phyloP scores from a whole-genome alignment of 768 basidiomycete species.

The Trametes meyenii region DNA sequence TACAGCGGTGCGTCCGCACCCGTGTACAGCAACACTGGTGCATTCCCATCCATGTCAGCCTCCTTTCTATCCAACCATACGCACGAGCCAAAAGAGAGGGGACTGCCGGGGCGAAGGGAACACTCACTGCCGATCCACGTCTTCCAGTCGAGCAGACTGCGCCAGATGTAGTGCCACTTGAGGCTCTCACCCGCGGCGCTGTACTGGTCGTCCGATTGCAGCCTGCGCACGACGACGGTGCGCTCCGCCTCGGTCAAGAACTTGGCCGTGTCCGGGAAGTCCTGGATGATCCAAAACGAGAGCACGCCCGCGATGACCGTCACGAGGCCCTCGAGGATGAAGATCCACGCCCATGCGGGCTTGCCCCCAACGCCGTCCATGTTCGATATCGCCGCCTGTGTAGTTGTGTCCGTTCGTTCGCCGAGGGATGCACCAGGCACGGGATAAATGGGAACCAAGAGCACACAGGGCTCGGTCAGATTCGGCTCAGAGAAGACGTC shows the following conservation, averaged over 20 bases:
- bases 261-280: slow-evolving; percentile 81
- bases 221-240: slow-evolving; percentile 62
- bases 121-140: slow-evolving; percentile 56
- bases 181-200: slow-evolving; percentile 73
- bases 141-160: slow-evolving; percentile 71
- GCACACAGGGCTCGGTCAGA: neutral
- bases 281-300: slow-evolving; percentile 80
- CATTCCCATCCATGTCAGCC: neutral
- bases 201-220: slow-evolving; percentile 70
- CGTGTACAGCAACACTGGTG: slow-evolving; percentile 57
- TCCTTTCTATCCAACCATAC: neutral
- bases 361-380: slow-evolving; percentile 74
- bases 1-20: slow-evolving; percentile 71
- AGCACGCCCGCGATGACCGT: slow-evolving; percentile 66
- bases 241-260: slow-evolving; percentile 76
- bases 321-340: slow-evolving; percentile 71
- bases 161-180: slow-evolving; percentile 56
- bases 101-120: too few species aligned
- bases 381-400: slow-evolving; percentile 62
- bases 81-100: neutral
- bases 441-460: neutral
- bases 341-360: slow-evolving; percentile 71
- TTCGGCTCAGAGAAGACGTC: neutral
- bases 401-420: neutral
- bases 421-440: neutral